Evolutionary conservation across 805 yeast genomes (phyloP), one percentile per base, ranked within the genome.

Genomic region (Pichia deserticola): DNA sequence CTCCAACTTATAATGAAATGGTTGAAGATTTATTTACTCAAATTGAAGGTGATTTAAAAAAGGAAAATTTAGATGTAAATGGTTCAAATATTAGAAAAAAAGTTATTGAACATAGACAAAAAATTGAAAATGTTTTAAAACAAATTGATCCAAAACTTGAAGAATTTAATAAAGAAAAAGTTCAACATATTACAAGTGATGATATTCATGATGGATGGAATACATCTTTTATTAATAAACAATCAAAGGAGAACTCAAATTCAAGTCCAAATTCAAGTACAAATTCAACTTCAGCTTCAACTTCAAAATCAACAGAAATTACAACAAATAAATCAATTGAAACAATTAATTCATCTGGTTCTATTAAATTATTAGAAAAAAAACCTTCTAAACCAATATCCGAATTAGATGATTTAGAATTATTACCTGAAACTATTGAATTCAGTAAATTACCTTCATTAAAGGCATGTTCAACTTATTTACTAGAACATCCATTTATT

Each of bases 141-240:
- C 81, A 79, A 53, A 89, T 86, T 51, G 73, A 76, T 28, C 77
- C 78, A 46, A 89, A 86, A 64, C 70, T 89, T 55, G 80, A 76
- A 39, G 78, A 78, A 35, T 72, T 93, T 49, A 74, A 79, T 57
- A 75, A 79, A 56, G 96, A 90, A 60, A 86, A 86, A 60, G 73
- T 80, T 11, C 61, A 72, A 43, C 85, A 87, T 62, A 90, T 93
- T 55, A 82, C 95, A 3, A 83, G 93, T 46, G 98, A 90, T 13
- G 99, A 92, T 67, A 76, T 89, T 39, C 93, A 81, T 57, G 89
- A 93, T 12, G 98, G 97, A 0, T 93, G 88, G 73, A 95, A 92
- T 63, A 79, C 86, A 40, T 84, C 96, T 0, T 79, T 87, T 56
- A 65, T 89, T 62, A 88, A 89, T 65, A 85, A 82, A 57, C 36